Evolutionary conservation across 2,329 filamentous ascomycete species (phyloP).

Genomic region (Trichoderma arundinaceum): DNA sequence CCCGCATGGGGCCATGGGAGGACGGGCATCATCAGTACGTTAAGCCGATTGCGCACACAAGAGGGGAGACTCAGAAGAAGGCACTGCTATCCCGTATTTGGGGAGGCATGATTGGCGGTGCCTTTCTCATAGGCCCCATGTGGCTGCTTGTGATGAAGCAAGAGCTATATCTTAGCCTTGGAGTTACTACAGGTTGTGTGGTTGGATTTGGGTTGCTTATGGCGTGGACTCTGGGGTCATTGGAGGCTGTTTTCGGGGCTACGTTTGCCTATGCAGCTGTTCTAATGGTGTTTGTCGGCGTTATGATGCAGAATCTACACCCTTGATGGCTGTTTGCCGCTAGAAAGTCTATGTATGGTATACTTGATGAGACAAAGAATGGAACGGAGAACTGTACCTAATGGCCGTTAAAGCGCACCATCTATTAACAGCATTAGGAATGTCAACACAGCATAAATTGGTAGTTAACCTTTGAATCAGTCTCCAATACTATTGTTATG

Average conservation of each 20-base stretch:
- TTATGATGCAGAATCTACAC: background rate
- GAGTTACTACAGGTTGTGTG: background rate
- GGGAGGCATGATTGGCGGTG: background rate
- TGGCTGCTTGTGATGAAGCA: background rate
- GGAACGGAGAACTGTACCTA: too few relatives aligned
- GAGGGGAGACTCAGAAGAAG: background rate
- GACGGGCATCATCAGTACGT: too few relatives aligned
- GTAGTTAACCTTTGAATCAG: background rate
- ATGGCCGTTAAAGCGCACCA: too few relatives aligned
- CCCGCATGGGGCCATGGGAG: background rate
- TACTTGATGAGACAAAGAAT: too few relatives aligned
- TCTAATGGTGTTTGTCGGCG: slow-evolving; percentile 2
- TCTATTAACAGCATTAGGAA: background rate
- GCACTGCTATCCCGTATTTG: background rate
- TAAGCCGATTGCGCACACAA: background rate
- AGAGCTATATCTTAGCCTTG: background rate
- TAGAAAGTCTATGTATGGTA: background rate
- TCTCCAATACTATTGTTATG: too few relatives aligned
- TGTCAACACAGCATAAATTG: background rate
- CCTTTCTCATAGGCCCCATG: slow-evolving; percentile 2
- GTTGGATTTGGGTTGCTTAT: background rate
- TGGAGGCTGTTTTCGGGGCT: background rate
- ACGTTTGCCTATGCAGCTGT: background rate
- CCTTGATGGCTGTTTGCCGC: background rate
- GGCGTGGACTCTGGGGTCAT: background rate